phyloP scores from a whole-genome alignment of 371 early-diverging fungal species.

The Conidiobolus incongruus region DNA sequence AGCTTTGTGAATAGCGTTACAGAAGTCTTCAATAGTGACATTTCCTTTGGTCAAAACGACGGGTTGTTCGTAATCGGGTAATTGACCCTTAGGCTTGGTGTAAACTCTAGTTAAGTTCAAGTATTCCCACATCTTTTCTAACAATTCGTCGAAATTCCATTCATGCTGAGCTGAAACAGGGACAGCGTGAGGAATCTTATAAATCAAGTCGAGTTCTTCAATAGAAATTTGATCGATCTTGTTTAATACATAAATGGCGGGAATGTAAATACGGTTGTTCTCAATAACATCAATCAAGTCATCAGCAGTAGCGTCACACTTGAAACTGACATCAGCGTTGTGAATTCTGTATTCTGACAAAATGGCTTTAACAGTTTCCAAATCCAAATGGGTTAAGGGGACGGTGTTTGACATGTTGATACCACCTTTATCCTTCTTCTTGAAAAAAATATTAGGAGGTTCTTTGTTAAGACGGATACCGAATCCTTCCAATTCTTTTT shows the following conservation, averaged over 20 bases:
- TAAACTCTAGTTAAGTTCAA: constrained; percentile 81
- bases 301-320: constrained; percentile 93
- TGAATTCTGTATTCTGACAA: constrained; percentile 94
- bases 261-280: constrained; percentile 92
- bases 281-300: constrained; percentile 98
- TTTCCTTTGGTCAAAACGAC: constrained; percentile 79
- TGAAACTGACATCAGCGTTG: constrained; percentile 96
- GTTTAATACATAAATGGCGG: constrained; percentile 92
- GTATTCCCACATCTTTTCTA: constrained; percentile 78
- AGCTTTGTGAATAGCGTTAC: constrained; percentile 86
- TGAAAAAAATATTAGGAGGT: constrained; percentile 88
- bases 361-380: constrained; percentile 80
- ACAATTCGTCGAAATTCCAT: constrained; percentile 83
- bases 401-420: constrained; percentile 84
- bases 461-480: constrained; percentile 91
- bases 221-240: constrained; percentile 96
- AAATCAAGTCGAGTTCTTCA: constrained; percentile 87
- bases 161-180: constrained; percentile 77
- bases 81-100: constrained; percentile 87
- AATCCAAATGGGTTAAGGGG: constrained; percentile 72
- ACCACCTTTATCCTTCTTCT: constrained; percentile 96
- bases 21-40: constrained; percentile 88
- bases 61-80: constrained; percentile 94
- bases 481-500: constrained; percentile 94
- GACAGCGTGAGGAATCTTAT: constrained; percentile 69